A percentile compares a stretch with the other conserved stretches of the same genome.
Evolutionary conservation across 1,284 basidiomycete species (phyloP).

Genomic region (Ceratobasidium sp.): DNA sequence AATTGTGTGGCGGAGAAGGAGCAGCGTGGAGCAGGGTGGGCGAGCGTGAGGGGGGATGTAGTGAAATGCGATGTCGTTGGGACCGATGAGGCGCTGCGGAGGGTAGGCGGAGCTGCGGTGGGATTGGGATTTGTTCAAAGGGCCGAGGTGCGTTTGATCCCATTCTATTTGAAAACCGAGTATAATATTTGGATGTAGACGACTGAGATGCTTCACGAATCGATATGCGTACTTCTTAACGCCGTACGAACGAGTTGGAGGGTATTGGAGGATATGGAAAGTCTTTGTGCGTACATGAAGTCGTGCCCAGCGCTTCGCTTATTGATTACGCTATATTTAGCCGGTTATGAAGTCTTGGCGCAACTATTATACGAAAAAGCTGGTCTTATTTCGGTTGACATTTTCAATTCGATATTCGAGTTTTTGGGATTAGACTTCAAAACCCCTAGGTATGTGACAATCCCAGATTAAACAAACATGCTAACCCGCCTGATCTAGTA

Average conservation of each 20-base stretch:
- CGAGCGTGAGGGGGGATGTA: conserved; percentile 62
- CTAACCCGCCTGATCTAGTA: conserved; percentile 54
- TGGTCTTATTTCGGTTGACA: conserved; percentile 73
- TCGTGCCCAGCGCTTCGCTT: too few species aligned
- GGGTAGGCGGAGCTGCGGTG: conserved; percentile 80
- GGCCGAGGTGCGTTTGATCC: conserved; percentile 61
- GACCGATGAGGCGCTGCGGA: conserved; percentile 80
- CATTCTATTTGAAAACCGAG: neutral
- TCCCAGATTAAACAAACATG: neutral
- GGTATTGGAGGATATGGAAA: conserved; percentile 90
- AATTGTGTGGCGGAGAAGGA: conserved; percentile 31
- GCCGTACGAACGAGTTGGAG: conserved; percentile 84
- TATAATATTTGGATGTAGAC: neutral
- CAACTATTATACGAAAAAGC: conserved; percentile 75
- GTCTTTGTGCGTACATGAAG: conserved; percentile 62
- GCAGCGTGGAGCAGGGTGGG: conserved; percentile 35
- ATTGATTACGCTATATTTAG: conserved; percentile 52
- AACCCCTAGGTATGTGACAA: conserved; percentile 68
- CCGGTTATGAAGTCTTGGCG: conserved; percentile 85
- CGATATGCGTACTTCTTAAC: conserved; percentile 75
- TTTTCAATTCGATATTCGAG: conserved; percentile 78
- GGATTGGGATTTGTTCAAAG: conserved; percentile 77
- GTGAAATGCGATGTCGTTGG: conserved; percentile 64
- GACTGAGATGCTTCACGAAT: conserved; percentile 68
- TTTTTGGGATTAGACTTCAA: conserved; percentile 83